These are phyloP conservation scores for Solanum habrochaites DNA, from an alignment of 257 asterid species.

Conservation along the genomic window DNA sequence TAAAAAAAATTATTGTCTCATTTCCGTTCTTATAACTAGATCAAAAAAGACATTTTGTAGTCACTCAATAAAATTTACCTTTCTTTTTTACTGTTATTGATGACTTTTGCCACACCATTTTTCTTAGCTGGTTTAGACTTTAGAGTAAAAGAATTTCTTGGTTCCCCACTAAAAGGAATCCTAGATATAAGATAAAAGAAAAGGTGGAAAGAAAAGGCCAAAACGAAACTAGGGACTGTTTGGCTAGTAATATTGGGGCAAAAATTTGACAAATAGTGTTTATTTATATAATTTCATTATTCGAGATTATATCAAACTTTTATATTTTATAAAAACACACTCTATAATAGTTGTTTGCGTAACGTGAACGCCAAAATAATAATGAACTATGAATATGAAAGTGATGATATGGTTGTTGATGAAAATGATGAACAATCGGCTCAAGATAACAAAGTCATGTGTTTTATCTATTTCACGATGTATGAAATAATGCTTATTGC, in stretches of 20 bases:
- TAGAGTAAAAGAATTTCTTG: conserved; percentile 27
- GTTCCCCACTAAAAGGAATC: neutral
- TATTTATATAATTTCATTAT: too few relatives aligned
- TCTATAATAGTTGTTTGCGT: too few relatives aligned
- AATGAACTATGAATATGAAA: too few relatives aligned
- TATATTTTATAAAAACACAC: too few relatives aligned
- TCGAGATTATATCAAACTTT: too few relatives aligned
- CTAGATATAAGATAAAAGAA: neutral
- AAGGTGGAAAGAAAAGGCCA: conserved; percentile 20
- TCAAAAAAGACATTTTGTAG: neutral
- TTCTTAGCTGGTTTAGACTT: conserved; percentile 46
- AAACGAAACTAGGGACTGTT: conserved; percentile 15
- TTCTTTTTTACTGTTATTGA: conserved; percentile 6
- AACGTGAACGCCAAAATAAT: rapidly evolving
- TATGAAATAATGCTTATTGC: too few relatives aligned
- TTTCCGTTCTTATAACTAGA: neutral
- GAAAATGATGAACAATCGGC: too few relatives aligned
- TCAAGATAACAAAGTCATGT: rapidly evolving
- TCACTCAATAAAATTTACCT: conserved; percentile 13
- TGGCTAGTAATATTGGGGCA: too few relatives aligned
- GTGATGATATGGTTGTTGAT: rapidly evolving
- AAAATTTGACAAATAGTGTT: too few relatives aligned
- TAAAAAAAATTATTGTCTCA: neutral
- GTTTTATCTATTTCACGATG: rapidly evolving
- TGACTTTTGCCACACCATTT: conserved; percentile 15